These are phyloP conservation scores for Aegilops speltoides DNA, from an alignment of 176 grass and related monocot species.

Conservation along the genomic window DNA sequence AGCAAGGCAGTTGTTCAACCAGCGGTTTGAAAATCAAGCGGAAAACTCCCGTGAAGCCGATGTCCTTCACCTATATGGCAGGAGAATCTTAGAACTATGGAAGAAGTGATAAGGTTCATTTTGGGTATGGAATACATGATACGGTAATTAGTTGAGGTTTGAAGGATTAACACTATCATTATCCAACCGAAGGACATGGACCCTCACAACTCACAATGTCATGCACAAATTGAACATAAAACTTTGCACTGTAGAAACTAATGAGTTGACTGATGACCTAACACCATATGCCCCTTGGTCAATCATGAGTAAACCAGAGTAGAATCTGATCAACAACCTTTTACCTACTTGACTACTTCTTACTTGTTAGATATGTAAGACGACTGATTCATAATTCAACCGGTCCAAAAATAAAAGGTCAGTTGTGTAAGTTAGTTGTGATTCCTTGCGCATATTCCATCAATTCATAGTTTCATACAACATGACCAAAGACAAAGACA, in stretches of 20 bases:
- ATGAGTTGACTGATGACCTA: conserved; percentile 1
- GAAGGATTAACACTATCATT: neutral
- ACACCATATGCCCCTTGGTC: neutral
- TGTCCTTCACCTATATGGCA: conserved; percentile 78
- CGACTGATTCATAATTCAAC: neutral
- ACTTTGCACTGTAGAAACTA: neutral
- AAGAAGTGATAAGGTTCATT: neutral
- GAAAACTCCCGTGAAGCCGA: conserved; percentile 84
- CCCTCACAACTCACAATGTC: neutral
- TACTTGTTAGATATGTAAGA: neutral
- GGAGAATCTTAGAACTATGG: conserved; percentile 17
- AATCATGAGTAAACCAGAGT: neutral
- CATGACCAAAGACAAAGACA: conserved; percentile 4
- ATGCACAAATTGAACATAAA: neutral
- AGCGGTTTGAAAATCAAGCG: conserved; percentile 87
- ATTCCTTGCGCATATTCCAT: neutral
- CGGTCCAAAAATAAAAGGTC: neutral
- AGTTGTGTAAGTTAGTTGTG: conserved; percentile 15
- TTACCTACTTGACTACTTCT: neutral
- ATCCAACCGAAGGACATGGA: neutral
- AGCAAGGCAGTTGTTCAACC: conserved; percentile 82
- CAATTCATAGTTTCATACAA: conserved; percentile 8
- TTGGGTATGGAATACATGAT: neutral
- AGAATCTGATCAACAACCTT: neutral
- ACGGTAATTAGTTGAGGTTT: neutral